Conservation (phyloP, 345 rosid genomes). For the Theobroma cacao region DNA sequence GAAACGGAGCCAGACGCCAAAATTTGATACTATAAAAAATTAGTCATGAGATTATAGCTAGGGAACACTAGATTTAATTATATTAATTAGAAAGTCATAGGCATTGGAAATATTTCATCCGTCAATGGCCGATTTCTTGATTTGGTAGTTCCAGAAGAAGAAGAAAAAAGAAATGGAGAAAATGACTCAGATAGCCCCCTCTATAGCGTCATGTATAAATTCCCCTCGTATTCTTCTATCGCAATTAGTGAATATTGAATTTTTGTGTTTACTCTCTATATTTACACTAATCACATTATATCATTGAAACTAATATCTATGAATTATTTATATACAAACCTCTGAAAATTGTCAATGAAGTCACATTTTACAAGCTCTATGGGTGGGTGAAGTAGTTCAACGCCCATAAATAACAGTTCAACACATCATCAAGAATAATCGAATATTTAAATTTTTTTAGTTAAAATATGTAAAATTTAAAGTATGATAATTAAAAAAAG, state of each 20-base stretch:
- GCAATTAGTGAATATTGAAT: not conserved
- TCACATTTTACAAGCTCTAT: too few species aligned
- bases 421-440: too few species aligned
- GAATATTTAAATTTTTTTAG: too few species aligned
- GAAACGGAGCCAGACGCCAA: slow-evolving; percentile 1
- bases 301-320: too few species aligned
- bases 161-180: not conserved
- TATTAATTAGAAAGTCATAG: not conserved
- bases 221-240: not conserved
- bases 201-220: not conserved
- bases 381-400: too few species aligned
- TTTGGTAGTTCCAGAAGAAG: not conserved
- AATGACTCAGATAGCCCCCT: not conserved
- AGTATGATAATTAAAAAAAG: too few species aligned
- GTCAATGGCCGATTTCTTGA: not conserved
- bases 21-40: not conserved
- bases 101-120: not conserved
- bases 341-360: too few species aligned
- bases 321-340: too few species aligned
- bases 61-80: not conserved
- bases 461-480: too few species aligned
- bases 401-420: too few species aligned
- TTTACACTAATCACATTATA: too few species aligned
- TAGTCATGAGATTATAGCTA: not conserved
- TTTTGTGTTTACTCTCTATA: not conserved